Percentiles rank a stretch among this genome's conserved stretches.
These are phyloP conservation scores for Bidens hawaiensis DNA, from an alignment of 140 eudicot genomes.

Conservation along the genomic window DNA sequence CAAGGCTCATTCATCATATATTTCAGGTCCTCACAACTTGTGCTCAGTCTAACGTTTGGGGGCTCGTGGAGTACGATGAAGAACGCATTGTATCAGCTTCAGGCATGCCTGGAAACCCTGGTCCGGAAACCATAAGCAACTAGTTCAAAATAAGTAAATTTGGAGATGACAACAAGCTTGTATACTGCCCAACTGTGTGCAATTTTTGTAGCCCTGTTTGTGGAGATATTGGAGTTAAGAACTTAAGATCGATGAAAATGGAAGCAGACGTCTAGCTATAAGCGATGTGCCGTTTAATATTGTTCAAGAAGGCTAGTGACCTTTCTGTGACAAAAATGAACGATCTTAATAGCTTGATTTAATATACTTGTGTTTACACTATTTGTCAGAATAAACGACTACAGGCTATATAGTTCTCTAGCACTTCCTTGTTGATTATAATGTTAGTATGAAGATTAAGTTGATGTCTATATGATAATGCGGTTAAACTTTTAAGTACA, in stretches of 20 bases:
- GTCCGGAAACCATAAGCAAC: conserved; percentile 31
- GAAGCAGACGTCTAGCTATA: conserved; percentile 37
- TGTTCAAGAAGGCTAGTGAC: conserved; percentile 40
- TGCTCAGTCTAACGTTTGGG: conserved; percentile 38
- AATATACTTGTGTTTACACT: not conserved
- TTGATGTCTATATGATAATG: not conserved
- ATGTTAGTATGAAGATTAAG: not conserved
- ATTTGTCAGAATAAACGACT: conserved; percentile 9
- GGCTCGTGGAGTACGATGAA: conserved; percentile 20
- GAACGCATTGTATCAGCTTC: conserved; percentile 24
- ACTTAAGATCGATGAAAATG: conserved; percentile 35
- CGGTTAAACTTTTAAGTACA: not conserved
- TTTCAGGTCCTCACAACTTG: too few relatives aligned
- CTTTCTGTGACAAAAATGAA: not conserved
- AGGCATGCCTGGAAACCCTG: conserved; percentile 48
- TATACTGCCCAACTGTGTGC: conserved; percentile 47
- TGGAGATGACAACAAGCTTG: conserved; percentile 34
- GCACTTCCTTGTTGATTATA: not conserved
- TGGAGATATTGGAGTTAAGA: conserved; percentile 44
- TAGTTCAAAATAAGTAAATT: conserved; percentile 48
- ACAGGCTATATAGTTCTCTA: not conserved
- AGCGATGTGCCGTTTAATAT: conserved; percentile 42
- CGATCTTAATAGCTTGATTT: not conserved
- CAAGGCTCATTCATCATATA: conserved; percentile 20
- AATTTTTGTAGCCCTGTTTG: conserved; percentile 36